phyloP scores from a whole-genome alignment of 2,329 filamentous ascomycete species.

The Beauveria varroae region DNA sequence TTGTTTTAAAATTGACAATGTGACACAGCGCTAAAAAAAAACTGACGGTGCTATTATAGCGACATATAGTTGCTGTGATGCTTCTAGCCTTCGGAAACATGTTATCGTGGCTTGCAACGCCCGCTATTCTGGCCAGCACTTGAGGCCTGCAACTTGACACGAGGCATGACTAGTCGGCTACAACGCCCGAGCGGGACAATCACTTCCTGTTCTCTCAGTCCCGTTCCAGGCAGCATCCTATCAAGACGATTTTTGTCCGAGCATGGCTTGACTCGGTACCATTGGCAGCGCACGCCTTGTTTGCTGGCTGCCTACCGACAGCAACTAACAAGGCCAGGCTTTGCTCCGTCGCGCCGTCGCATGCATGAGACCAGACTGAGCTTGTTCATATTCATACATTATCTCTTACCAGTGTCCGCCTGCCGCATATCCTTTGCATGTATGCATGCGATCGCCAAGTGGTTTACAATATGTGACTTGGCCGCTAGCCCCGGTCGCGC shows the following conservation, averaged over 20 bases:
- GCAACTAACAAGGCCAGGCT: neutral
- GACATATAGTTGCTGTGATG: neutral
- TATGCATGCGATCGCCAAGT: neutral
- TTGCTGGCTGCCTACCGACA: neutral
- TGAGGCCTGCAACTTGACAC: neutral
- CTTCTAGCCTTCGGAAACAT: neutral
- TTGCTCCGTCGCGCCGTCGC: constrained; percentile 4
- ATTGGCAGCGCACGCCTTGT: neutral
- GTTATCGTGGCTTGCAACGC: neutral
- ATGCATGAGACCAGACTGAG: neutral
- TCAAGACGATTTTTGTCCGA: neutral
- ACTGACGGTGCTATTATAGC: neutral
- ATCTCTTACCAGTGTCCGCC: neutral
- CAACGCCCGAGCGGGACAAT: neutral
- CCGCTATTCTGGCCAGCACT: neutral
- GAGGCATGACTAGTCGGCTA: neutral
- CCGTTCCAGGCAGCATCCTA: neutral
- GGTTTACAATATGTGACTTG: neutral
- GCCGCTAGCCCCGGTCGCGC: neutral
- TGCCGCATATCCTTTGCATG: neutral
- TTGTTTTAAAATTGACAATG: neutral
- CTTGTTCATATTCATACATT: neutral
- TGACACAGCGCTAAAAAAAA: neutral
- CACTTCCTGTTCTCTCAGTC: neutral
- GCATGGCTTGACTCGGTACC: neutral